A percentile compares a stretch with the other conserved stretches of the same genome.
Conservation (phyloP, 768 basidiomycete genomes). For the Mycena floridula region DNA sequence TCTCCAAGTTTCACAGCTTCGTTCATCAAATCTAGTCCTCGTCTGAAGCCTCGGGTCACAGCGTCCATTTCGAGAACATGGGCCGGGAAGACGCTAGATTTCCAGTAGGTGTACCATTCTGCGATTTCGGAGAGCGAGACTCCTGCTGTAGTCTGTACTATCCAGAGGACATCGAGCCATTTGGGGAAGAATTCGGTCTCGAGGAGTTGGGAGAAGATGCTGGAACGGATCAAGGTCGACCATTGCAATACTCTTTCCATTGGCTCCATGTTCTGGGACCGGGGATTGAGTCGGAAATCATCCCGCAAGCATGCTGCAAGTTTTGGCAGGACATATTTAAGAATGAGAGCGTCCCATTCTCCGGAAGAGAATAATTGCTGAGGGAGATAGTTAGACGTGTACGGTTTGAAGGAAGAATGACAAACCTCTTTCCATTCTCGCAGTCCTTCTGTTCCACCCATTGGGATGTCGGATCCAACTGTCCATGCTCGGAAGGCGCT, state of each 20-base stretch:
- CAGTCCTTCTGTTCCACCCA: slow-evolving; percentile 52
- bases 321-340: slow-evolving; percentile 91
- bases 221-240: slow-evolving; percentile 64
- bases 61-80: slow-evolving; percentile 58
- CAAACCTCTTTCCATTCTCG: slow-evolving; percentile 76
- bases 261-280: slow-evolving; percentile 82
- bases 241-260: slow-evolving; percentile 74
- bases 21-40: slow-evolving; percentile 91
- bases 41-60: slow-evolving; percentile 75
- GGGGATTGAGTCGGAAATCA: slow-evolving; percentile 87
- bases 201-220: slow-evolving; percentile 77
- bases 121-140: slow-evolving; percentile 91
- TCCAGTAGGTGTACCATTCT: slow-evolving; percentile 93
- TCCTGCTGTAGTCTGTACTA: slow-evolving; percentile 61
- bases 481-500: slow-evolving; percentile 71
- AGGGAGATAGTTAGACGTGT: slow-evolving; percentile 1
- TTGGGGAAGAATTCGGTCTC: slow-evolving; percentile 95
- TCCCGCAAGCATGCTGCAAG: slow-evolving; percentile 77
- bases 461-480: slow-evolving; percentile 63
- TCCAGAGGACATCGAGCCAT: slow-evolving; percentile 94
- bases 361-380: slow-evolving; percentile 62
- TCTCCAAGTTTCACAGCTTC: slow-evolving; percentile 84
- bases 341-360: slow-evolving; percentile 89
- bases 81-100: slow-evolving; percentile 62
- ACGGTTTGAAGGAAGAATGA: background rate